Evolutionary conservation across 1,139 yeast genomes (phyloP).

Genomic region (Cylindricascospora bacillispora): DNA sequence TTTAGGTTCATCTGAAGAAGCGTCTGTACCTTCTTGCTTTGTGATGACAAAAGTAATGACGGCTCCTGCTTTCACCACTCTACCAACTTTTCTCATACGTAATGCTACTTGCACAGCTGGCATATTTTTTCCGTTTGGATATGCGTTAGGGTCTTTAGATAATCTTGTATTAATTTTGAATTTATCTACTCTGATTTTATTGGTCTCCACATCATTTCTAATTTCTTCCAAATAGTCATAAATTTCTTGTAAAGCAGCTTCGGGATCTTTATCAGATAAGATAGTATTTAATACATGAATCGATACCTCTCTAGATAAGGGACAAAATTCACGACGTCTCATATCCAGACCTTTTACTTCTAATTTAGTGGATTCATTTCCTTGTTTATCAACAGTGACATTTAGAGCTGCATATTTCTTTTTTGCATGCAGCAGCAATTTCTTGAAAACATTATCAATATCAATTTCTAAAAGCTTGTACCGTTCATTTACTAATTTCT

Average conservation of each 20-base stretch:
- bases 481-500: constrained; percentile 73
- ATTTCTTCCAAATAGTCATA: constrained; percentile 61
- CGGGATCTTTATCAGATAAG: constrained; percentile 65
- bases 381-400: constrained; percentile 36
- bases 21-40: constrained; percentile 23
- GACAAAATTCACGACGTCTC: constrained; percentile 95
- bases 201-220: constrained; percentile 42
- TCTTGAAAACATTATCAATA: constrained; percentile 83
- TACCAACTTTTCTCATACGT: constrained; percentile 66
- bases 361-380: constrained; percentile 39
- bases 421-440: constrained; percentile 81
- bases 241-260: constrained; percentile 58
- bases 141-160: constrained; percentile 62
- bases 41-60: constrained; percentile 83
- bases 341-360: constrained; percentile 96
- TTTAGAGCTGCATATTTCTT: constrained; percentile 95
- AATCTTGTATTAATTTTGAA: constrained; percentile 62
- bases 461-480: constrained; percentile 85
- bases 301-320: constrained; percentile 79
- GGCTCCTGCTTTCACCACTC: constrained; percentile 75
- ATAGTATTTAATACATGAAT: constrained; percentile 61
- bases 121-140: constrained; percentile 71
- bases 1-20: constrained; percentile 6
- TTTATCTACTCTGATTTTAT: constrained; percentile 51
- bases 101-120: constrained; percentile 93